Base-by-base conservation (phyloP, 768 basidiomycete species). In the Kwoniella dendrophila region DNA sequence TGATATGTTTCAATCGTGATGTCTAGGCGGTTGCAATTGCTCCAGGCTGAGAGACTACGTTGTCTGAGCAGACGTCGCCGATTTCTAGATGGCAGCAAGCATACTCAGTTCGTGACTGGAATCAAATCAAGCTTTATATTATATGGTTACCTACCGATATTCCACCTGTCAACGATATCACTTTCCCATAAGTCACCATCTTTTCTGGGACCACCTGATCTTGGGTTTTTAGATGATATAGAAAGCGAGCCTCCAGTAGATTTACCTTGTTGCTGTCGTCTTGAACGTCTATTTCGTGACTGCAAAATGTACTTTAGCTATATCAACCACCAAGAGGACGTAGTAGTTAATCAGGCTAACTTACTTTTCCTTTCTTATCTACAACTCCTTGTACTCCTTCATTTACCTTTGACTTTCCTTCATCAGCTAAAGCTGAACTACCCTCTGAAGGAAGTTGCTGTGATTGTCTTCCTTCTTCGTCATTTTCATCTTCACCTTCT, bases 111-210 rank as follows among this genome's bases (percentile, higher is more conserved):
- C 2, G n/a, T 7, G 41, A 10, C n/a, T 11, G n/a, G 4, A 34
- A 36, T 40, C 24, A 27, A 18, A 41, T 48, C 50, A 40, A 38
- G 4, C 18, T 7, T 40, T 14, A 36, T 12, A 16, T 36, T 54
- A 32, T 36, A 16, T 16, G 50, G 14, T n/a, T 10, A 22, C 26
- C 0, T 41, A 70, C 69, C 69, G 6, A 34, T 18, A 38, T 70
- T 67, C 69, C 69, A 70, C 48, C 69, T 38, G 22, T 48, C 66
- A 18, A 70, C 69, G 29, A 70, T 67, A 11, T 70, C 69, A 41
- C 38, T 50, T 33, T 70, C 69, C 40, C 56, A 59, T 48, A 70
- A 45, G 27, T 70, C 66, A 11, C 43, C 56, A 32, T 70, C 63
- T 48, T 52, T 48, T 29, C 38, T 47, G 8, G 34, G 47, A 22